Percentiles rank a stretch among this genome's conserved stretches.
Evolutionary conservation across 768 basidiomycete genomes (phyloP).

Genomic region (Phlebiopsis gigantea): DNA sequence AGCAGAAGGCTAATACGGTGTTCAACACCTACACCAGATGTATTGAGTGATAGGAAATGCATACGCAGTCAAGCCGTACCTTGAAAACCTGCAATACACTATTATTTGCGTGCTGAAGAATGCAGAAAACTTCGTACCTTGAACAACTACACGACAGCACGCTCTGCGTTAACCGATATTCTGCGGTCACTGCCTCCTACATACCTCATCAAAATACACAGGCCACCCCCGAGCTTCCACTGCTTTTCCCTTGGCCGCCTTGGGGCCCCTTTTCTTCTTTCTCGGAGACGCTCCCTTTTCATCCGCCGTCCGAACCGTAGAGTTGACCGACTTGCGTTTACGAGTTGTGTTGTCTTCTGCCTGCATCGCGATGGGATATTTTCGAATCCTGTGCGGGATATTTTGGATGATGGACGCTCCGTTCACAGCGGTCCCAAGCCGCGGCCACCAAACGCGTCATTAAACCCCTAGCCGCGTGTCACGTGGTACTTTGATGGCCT

Average conservation of each 20-base stretch:
- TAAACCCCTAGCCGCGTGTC: neutral
- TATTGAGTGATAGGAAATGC: conserved; percentile 9
- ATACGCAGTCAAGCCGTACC: conserved; percentile 13
- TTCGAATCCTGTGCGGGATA: too few species aligned
- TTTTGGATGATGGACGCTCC: too few species aligned
- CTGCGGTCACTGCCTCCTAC: neutral
- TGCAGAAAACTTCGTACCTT: conserved; percentile 38
- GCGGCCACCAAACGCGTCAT: neutral
- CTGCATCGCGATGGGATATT: neutral
- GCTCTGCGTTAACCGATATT: neutral
- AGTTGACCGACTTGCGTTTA: neutral
- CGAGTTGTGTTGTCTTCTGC: neutral
- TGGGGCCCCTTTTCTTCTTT: conserved; percentile 17
- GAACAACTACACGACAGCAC: conserved; percentile 35
- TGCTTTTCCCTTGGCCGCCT: conserved; percentile 5
- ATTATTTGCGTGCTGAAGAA: neutral
- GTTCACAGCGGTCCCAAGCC: too few species aligned
- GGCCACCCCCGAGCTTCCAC: conserved; percentile 21
- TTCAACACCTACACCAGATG: conserved; percentile 62
- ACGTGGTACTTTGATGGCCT: neutral
- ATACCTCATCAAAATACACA: conserved; percentile 22
- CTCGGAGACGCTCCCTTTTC: neutral
- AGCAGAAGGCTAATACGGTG: conserved; percentile 83
- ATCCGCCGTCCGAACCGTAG: neutral
- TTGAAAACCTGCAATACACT: conserved; percentile 38